Evolutionary conservation across 1,284 basidiomycete genomes (phyloP), one percentile per base, ranked within the genome.

Genomic region (Calocybe gambosa): DNA sequence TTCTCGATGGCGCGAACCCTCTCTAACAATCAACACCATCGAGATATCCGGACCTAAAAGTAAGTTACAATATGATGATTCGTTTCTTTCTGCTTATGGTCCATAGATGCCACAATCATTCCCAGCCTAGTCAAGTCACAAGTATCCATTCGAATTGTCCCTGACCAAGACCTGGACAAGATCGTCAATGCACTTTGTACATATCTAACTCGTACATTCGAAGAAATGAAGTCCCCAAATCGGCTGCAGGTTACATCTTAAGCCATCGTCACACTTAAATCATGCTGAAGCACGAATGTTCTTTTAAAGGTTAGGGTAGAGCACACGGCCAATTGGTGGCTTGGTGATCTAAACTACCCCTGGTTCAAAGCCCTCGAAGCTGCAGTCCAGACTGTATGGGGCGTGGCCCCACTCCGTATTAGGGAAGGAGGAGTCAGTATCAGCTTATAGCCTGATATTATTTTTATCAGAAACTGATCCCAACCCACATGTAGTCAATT

Each of bases 321-420:
- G 39, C 89, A 93, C 53, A 85, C 80, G 1, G 93, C 93, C 0
- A 87, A 93, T 58, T 99, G 94, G 93, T 99, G 95, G 95, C 73
- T 97, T 1, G 93, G 93, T 0, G 80, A 87, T 40, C 74, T 93
- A 21, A 78, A 90, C 42, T 85, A 85, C 50, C 74, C 76, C 1
- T 95, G 89, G 79, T 93, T 93, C 70, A 75, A 80, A 54, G 84
- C 88, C 0, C 73, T 98, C 16, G 89, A 93, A 61, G 70, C 73
- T 33, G 86, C 92, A 7, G 80, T 97, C 0, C 71, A 77, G 49
- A 82, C 90, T 39, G 90, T 94, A 56, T 96, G 92, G 93, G 82
- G 82, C 13, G 69, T 80, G 20, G 77, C 83, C 50, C 94, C 94
- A 2, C 68, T 97, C 53, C 81, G 87, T 41, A 95, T 96, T 47